Base-by-base conservation (phyloP, 306 rosid genomes). In the Carpinus fangiana region DNA sequence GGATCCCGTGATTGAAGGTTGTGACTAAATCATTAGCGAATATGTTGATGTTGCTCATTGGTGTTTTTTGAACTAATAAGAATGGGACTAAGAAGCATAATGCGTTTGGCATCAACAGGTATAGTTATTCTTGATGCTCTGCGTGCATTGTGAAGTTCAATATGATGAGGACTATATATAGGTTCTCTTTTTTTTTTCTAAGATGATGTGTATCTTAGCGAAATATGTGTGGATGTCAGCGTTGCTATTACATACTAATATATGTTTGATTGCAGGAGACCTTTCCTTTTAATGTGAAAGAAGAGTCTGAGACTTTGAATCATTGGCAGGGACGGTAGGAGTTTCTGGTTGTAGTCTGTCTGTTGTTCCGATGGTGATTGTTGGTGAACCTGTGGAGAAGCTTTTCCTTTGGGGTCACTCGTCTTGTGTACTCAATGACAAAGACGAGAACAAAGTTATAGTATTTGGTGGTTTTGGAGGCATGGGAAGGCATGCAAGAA, bases 401-500 rank as follows among this genome's bases (percentile, higher is more conserved):
- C 91, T 93, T 85, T 93, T 84, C 82, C 80, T 91, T 12, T 95
- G 98, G 98, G 98, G 98, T 36, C 98, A 95, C 83, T 87, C 98
- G 0, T 84, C 93, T 50, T 89, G 97, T 76, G 73, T 77, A 8
- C 61, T 87, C 74, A 78, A 72, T 75, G 62, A 61, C 66, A 78
- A 76, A 43, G 48, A 13, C 66, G 81, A 47, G 67, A 82, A 70
- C 47, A 86, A 83, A 82, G 73, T 91, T 48, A 46, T 91, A 21
- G 88, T 89, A 34, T 95, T 87, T 83, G 98, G 98, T 83, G 98
- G 98, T 54, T 95, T 95, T 86, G 98, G 98, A 85, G 98, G 98
- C 71, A 10, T 76, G 70, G 98, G 98, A 45, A 91, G 97, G 74
- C 98, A 92, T 87, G 93, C 88, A 0, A 87, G 98, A 78, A 88